Evolutionary conservation across 352 stramenopile genomes (phyloP), one percentile per base, ranked within the genome.

Genomic region (Blastocystis sp.): DNA sequence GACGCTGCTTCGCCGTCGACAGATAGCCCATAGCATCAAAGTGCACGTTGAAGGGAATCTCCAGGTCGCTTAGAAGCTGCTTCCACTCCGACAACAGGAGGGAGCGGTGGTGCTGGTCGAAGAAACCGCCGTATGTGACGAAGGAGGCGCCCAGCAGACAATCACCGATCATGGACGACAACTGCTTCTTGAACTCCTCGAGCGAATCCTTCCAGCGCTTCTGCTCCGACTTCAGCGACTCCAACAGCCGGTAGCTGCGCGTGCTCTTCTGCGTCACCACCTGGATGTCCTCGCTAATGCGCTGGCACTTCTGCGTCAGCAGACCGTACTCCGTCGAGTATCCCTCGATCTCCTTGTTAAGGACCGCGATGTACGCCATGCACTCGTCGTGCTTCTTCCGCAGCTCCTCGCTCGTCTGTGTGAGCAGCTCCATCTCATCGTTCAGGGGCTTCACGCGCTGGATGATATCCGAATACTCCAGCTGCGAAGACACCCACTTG

Each of bases 321-420:
- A 91, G 91, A 0, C 95, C 96, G 88, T 99, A 99, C 88, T 99
- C 96, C 64, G 93, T 89, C 89, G 99, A 99, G 89, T 98, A 98
- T 87, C 91, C 94, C 38, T 93, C 92, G 81, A 99, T 99, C 36
- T 94, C 94, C 63, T 93, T 90, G 88, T 98, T 96, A 6, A 99
- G 90, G 8, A 92, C 89, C 32, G 93, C 91, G 21, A 99, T 94
- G 73, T 96, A 95, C n/a, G 87, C 90, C 87, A 97, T 94, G 2
- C 96, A 91, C 38, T 91, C 89, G 65, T 96, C 91, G 78, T 98
- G 97, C 84, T 96, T 89, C 51, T 94, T 88, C 40, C 94, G 93
- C 46, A 98, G 89, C 86, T 94, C 91, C 27, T 92, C 89, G 0
- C 94, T 96, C 86, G 95, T 95, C 48, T 97, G 90, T 63, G 98